A percentile compares a stretch with the other conserved stretches of the same genome.
Conservation (phyloP, 768 basidiomycete genomes). For the Termitomyces sp. region DNA sequence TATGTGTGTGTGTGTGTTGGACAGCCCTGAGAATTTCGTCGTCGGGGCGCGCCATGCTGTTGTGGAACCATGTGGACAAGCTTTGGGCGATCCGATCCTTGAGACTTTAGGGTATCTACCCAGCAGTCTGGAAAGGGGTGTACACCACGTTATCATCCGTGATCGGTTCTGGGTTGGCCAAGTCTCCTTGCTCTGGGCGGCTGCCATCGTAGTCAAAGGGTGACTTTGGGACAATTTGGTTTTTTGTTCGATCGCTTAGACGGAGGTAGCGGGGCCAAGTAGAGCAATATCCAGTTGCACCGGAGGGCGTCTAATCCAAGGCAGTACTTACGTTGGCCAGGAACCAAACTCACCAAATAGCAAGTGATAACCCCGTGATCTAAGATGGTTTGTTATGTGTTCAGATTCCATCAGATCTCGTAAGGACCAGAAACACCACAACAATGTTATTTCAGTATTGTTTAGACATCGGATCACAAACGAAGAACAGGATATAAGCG, state of each 20-base stretch:
- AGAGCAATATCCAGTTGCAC: too few species aligned
- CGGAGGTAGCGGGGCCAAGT: too few species aligned
- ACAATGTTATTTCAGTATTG: neutral
- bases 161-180: conserved; percentile 2
- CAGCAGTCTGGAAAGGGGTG: neutral
- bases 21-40: neutral
- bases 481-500: neutral
- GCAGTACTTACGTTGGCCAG: neutral
- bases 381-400: neutral
- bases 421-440: neutral
- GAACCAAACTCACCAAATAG: neutral
- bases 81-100: conserved; percentile 4
- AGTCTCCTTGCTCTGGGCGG: too few species aligned
- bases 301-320: neutral
- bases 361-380: neutral
- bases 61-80: neutral
- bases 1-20: neutral
- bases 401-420: neutral
- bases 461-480: neutral
- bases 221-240: neutral
- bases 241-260: too few species aligned
- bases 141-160: neutral
- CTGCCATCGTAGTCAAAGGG: neutral
- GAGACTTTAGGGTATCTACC: neutral
- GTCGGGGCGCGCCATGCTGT: too few species aligned